Evolutionary conservation across 495 filamentous ascomycete genomes (phyloP), one percentile per base, ranked within the genome.

Genomic region (Penicillium egyptiacum): DNA sequence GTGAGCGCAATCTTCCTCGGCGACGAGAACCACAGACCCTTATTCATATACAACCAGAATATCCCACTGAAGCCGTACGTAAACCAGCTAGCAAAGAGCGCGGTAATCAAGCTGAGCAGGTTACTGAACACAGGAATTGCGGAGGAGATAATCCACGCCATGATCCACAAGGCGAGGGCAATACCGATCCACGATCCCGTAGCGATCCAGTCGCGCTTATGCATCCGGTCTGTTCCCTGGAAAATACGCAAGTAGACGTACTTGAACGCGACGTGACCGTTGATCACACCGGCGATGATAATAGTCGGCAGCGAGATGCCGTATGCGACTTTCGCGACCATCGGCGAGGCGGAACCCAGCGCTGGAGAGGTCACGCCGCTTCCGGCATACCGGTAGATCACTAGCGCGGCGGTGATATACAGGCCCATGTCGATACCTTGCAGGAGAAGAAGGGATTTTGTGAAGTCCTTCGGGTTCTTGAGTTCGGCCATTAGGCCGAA

Each of bases 401-500:
- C 74, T 1, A 81, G 64, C 0, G 76, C 66, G 1, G 77, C 69
- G 23, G 76, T 61, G 23, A 78, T 25, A 72, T 95, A 92, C 40
- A 92, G 82, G 45, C 77, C 64, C 37, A 86, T 86, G 59, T 89
- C 87, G 33, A 83, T 76, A 42, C 78, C 63, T 58, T 88, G 86
- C 0, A 89, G 83, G 11, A 84, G 63, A 47, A 77, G 78, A 31
- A 92, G 80, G 14, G 88, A 81, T 69, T 88, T 88, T 52, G 78
- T 76, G 66, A 82, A 90, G 65, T 89, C 83, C 45, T 69, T 66
- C 0, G 88, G 87, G 3, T 85, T 81, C 62, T 86, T 83, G 73
- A 93, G 81, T 68, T 93, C 89, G 53, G 86, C 83, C 67, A 88
- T 88, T 64, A 93, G 85, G 46, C 79, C 82, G 73, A 92, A 89